Conservation (phyloP, 345 rosid species). For the Linum tenue region DNA sequence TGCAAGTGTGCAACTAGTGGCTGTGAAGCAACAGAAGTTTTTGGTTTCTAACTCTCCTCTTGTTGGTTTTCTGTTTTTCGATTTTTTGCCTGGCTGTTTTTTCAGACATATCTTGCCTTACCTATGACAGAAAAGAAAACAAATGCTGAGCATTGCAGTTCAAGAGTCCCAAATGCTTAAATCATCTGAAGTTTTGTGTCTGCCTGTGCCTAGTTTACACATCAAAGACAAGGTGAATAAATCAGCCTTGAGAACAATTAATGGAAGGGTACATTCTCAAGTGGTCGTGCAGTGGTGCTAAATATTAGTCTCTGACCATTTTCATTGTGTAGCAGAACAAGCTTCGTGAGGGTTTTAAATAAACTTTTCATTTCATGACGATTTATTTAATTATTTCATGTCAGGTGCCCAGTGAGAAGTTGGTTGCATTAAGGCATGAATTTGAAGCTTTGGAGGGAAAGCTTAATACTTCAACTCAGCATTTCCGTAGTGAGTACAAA, state of each 20-base stretch:
- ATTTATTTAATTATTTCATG: conserved; percentile 14
- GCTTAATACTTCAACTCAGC: conserved; percentile 37
- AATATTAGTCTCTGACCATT: neutral
- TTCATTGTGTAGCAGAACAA: neutral
- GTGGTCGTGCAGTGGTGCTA: neutral
- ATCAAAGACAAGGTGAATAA: conserved; percentile 37
- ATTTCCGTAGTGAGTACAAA: conserved; percentile 30
- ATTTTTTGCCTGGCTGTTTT: conserved; percentile 14
- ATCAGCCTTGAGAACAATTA: conserved; percentile 13
- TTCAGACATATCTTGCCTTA: conserved; percentile 13
- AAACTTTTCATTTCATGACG: conserved; percentile 4
- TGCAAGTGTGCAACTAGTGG: conserved; percentile 33
- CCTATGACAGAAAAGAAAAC: conserved; percentile 43
- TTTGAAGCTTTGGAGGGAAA: conserved; percentile 40
- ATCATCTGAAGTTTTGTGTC: conserved; percentile 23
- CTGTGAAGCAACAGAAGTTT: conserved; percentile 41
- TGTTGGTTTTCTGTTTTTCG: conserved; percentile 1
- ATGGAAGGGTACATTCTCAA: neutral
- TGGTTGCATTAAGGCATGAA: conserved; percentile 36
- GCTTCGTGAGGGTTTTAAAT: neutral
- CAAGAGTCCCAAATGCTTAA: conserved; percentile 44
- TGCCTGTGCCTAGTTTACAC: conserved; percentile 21
- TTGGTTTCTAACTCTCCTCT: conserved; percentile 39
- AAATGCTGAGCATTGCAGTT: conserved; percentile 35
- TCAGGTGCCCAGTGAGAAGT: conserved; percentile 39